These are phyloP conservation scores for Monosporascus sp. DNA, from an alignment of 2,329 filamentous ascomycete genomes.

Conservation along the genomic window DNA sequence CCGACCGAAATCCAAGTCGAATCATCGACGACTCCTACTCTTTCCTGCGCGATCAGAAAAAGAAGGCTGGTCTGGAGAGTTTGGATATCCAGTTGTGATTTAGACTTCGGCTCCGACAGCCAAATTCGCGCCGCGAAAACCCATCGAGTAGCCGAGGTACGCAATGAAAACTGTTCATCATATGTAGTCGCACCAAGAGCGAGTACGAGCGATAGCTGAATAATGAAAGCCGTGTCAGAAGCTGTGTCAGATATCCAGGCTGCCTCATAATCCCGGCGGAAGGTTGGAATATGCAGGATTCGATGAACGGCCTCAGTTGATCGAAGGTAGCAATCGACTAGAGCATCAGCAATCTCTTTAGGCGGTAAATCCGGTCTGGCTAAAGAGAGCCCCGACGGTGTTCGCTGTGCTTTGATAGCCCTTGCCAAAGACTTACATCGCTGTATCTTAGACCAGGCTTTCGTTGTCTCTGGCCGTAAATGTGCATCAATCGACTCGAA, in stretches of 20 bases:
- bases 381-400: conserved; percentile 42
- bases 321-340: conserved; percentile 45
- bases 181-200: conserved; percentile 50
- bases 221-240: conserved; percentile 40
- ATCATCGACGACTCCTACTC: conserved; percentile 35
- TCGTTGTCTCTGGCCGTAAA: conserved; percentile 31
- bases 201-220: conserved; percentile 54
- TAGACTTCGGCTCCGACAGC: conserved; percentile 48
- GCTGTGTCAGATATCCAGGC: conserved; percentile 36
- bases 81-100: conserved; percentile 42
- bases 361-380: conserved; percentile 41
- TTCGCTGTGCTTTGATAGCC: conserved; percentile 44
- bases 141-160: conserved; percentile 48
- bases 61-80: conserved; percentile 45
- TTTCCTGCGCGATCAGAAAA: conserved; percentile 38
- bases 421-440: conserved; percentile 50
- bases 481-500: conserved; percentile 38
- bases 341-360: conserved; percentile 37
- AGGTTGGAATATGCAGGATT: conserved; percentile 47
- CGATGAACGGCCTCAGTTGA: conserved; percentile 44
- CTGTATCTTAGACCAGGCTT: conserved; percentile 31
- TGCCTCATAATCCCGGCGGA: conserved; percentile 43
- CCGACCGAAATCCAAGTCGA: conserved; percentile 44
- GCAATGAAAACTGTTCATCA: conserved; percentile 46
- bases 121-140: conserved; percentile 53